Evolutionary conservation across 495 filamentous ascomycete genomes (phyloP), one percentile per base, ranked within the genome.

Genomic region (Trichoderma reesei): DNA sequence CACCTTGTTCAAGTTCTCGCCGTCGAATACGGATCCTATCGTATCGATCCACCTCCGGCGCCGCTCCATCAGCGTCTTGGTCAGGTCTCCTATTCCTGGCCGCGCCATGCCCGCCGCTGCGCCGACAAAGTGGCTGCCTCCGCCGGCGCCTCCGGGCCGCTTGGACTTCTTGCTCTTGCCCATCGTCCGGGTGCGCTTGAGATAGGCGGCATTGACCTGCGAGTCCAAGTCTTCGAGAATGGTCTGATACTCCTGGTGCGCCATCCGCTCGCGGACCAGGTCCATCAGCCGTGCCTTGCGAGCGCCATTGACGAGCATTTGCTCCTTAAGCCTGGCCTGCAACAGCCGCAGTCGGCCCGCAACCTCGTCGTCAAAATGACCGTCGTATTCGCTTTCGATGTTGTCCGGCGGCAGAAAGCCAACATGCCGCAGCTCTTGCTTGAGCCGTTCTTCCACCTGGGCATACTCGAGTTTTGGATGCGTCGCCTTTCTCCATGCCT

Each of bases 171-270:
- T 98, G 60, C 85, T 90, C 66, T 91, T 96, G 70, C 90, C 89
- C 76, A 97, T 86, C 4, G 90, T 96, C 37, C 94, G 88, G n/a
- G 91, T 96, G 46, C 94, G 89, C 79, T 98, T 98, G 42, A 95
- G 86, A 69, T 96, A 99, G 34, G 92, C 92, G 69, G 90, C 86
- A 71, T 97, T 90, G 60, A 99, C 93, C 74, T 99, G 94, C 62
- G 85, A 84, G 75, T 99, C 94, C 33, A 99, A 86, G 72, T 98
- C 94, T 70, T 99, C 94, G 65, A 93, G 86, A 70, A 99, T 99
- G 67, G 92, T 97, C 68, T 85, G 86, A 76, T 95, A 99, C 72
- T 99, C 94, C 68, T 98, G 94, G 72, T 90, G 83, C 2, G 94
- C 95, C 86, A 98, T 90, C 67, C 90, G 85, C 72, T 95, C 93